phyloP scores from a whole-genome alignment of 2,329 filamentous ascomycete species.

The Hymenoscyphus fructigenus region DNA sequence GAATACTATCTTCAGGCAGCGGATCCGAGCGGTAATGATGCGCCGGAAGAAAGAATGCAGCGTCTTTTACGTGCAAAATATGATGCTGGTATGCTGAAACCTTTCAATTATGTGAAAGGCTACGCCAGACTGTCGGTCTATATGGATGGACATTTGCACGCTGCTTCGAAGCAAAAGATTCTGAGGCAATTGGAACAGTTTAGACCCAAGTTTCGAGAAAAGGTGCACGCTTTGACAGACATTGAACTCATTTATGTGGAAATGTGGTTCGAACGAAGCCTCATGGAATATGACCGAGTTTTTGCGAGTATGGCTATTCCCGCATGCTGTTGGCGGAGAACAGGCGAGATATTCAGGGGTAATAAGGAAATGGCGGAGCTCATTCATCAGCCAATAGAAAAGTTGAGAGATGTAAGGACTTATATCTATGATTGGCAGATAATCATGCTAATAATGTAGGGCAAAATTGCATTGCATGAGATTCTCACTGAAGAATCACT shows the following conservation, averaged over 20 bases:
- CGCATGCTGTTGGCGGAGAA: slow-evolving; percentile 94
- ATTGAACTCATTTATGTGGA: slow-evolving; percentile 93
- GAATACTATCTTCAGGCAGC: slow-evolving; percentile 98
- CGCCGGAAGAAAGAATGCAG: slow-evolving; percentile 92
- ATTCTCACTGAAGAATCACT: slow-evolving; percentile 93
- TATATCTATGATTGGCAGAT: slow-evolving; percentile 2
- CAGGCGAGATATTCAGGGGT: slow-evolving; percentile 93
- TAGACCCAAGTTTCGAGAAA: slow-evolving; percentile 91
- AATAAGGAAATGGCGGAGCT: slow-evolving; percentile 99
- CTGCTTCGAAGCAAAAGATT: slow-evolving; percentile 84
- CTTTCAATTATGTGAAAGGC: slow-evolving; percentile 98
- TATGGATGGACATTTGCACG: slow-evolving; percentile 84
- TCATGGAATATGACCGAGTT: slow-evolving; percentile 98
- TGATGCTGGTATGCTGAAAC: slow-evolving; percentile 88
- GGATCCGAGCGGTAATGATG: slow-evolving; percentile 83
- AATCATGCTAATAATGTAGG: slow-evolving; percentile 50
- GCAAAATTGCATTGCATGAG: slow-evolving; percentile 91
- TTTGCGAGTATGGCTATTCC: slow-evolving; percentile 99
- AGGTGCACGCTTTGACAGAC: slow-evolving; percentile 88
- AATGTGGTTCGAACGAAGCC: slow-evolving; percentile 96
- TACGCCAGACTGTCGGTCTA: slow-evolving; percentile 88
- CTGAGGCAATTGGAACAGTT: slow-evolving; percentile 89
- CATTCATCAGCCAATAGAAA: slow-evolving; percentile 88
- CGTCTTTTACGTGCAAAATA: slow-evolving; percentile 93
- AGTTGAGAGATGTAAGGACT: slow-evolving; percentile 77